Base-by-base conservation (phyloP, 805 yeast genomes). In the Monosporozyma aerobia region DNA sequence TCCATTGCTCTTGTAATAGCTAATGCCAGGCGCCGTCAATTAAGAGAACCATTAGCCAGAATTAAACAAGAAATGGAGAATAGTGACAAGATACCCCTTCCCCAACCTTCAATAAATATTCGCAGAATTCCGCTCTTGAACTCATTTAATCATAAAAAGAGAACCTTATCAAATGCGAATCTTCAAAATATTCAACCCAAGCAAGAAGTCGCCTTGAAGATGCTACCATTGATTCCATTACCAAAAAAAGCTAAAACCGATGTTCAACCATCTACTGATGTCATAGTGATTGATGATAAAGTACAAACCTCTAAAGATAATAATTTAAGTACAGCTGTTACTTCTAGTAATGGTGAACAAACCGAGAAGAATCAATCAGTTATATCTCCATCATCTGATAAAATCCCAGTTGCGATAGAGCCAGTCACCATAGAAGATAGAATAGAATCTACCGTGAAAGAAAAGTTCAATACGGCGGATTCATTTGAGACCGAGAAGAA, bases 111-210 rank as follows among this genome's bases (percentile, higher is more conserved):
- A 33, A 44, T 27, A 13, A 46, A 46, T 1, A 43, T 53, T 2
- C 54, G 53, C 40, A 62, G 56, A 44, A 57, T 58, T 5, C 67
- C 67, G 2, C 54, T 63, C 7, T 64, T 64, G 52, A 59, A 59
- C 37, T 44, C 62, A 32, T 52, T 62, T 11, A 57, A 19, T 16
- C 43, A 16, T 8, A 39, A 39, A 3, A 39, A 39, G 14, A 39
- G 43, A 55, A 14, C 56, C 59, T 37, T 59, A 54, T 45, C 50
- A 56, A 30, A 47, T 57, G 27, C 56, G 57, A 23, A 5, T 14
- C 13, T 33, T 4, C n/a, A 33, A 33, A 33, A 5, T 9, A 8
- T 19, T 19, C 25, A 39, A 39, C 43, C 43, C 2, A 39, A 39
- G 19, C 14, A 9, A 19, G 43, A 39, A 22, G 14, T 16, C 19